phyloP scores from a whole-genome alignment of 2,329 filamentous ascomycete species.

The Lachnellula hyalina region DNA sequence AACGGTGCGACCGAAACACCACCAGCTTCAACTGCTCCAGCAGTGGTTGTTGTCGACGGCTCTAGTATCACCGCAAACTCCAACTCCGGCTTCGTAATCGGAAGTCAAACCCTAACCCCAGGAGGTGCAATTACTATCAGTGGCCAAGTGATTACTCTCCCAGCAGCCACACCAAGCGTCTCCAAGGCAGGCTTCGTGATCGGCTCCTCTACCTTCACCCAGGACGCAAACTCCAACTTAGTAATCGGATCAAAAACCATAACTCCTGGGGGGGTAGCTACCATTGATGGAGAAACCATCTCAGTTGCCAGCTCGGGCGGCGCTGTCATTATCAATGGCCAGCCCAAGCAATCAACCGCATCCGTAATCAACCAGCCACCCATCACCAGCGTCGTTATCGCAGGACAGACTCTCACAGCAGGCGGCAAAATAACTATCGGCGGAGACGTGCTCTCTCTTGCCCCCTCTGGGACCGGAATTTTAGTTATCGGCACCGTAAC shows the following conservation, averaged over 20 bases:
- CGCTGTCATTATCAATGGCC: constrained; percentile 12
- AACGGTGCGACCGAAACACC: constrained; percentile 12
- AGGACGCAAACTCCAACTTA: constrained; percentile 1
- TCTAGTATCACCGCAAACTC: constrained; percentile 20
- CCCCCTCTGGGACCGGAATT: constrained; percentile 17
- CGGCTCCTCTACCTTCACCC: background rate
- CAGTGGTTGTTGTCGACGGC: constrained; percentile 17
- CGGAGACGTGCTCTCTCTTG: constrained; percentile 25
- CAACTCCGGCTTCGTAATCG: constrained; percentile 12
- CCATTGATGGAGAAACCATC: constrained; percentile 5
- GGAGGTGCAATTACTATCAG: constrained; percentile 13
- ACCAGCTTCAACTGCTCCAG: constrained; percentile 3
- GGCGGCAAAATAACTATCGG: constrained; percentile 26
- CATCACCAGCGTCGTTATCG: constrained; percentile 18
- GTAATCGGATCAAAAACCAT: constrained; percentile 1
- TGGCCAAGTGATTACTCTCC: constrained; percentile 15
- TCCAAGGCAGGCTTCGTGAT: background rate
- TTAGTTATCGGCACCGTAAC: constrained; percentile 25
- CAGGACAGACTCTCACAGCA: constrained; percentile 24
- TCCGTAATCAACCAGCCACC: background rate
- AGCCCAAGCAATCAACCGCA: constrained; percentile 2
- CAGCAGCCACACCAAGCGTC: constrained; percentile 7
- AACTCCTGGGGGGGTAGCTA: background rate
- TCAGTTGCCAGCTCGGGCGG: constrained; percentile 9
- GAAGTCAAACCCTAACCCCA: constrained; percentile 13